Percentiles rank a stretch among this genome's conserved stretches.
Evolutionary conservation across 306 rosid species (phyloP).

Genomic region (Alnus rubra): DNA sequence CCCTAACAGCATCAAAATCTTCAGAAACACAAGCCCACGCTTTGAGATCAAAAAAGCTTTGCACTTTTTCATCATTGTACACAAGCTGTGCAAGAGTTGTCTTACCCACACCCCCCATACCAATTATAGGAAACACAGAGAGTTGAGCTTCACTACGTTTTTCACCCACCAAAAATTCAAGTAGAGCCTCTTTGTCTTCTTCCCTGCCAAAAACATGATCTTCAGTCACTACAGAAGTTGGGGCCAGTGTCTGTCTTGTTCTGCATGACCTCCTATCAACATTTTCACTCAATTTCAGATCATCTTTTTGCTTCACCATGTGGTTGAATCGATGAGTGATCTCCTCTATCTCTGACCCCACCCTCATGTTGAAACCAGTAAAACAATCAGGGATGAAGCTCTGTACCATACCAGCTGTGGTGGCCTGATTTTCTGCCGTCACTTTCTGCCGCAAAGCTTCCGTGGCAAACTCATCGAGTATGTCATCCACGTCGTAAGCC

Average conservation of each 20-base stretch:
- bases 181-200: background rate
- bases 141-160: background rate
- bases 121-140: background rate
- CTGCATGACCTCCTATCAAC: background rate
- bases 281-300: background rate
- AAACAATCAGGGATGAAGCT: background rate
- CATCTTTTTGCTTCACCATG: background rate
- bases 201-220: slow-evolving; percentile 25
- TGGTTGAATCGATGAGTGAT: background rate
- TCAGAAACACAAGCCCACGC: background rate
- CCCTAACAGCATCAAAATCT: background rate
- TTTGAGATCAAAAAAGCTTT: background rate
- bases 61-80: background rate
- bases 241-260: background rate
- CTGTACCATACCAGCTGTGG: background rate
- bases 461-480: slow-evolving; percentile 14
- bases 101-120: slow-evolving; percentile 1
- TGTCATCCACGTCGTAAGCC: slow-evolving; percentile 20
- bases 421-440: background rate
- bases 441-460: background rate
- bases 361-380: too few species aligned
- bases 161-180: background rate
- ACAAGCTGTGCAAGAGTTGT: background rate
- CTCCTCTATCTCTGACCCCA: background rate
- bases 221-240: background rate